Base-by-base conservation (phyloP, 1,139 yeast genomes). In the Saccharomyces pastorianus region DNA sequence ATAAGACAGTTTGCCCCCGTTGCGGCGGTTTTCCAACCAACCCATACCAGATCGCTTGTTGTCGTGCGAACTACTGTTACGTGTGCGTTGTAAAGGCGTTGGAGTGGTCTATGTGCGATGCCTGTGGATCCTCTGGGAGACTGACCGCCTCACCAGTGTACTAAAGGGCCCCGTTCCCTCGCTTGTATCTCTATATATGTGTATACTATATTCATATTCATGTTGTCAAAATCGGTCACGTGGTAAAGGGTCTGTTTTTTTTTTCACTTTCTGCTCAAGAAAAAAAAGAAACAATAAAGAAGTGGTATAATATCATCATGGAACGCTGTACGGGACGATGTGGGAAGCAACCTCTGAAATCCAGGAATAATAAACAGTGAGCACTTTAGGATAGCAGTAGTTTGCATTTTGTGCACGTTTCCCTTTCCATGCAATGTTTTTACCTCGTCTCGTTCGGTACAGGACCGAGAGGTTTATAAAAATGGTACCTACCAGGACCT, bases 1-100 rank as follows among this genome's bases (percentile, higher is more conserved):
- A 50, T 6, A 34, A 32, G 8, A 14, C 27, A 2, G 31, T 17
- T 3, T 64, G 68, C 52, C 52, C 60, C 2, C 52, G 54, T 3
- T 64, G 67, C 48, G 48, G 52, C 6, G 57, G 56, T 41, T 59
- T 60, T 32, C 67, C 68, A 6, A 53, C 55, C 1, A 64, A 56
- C 48, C 67, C 69, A 14, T 61, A 62, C 46, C 34, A 26, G 7
- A 53, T 59, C 4, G 48, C 59, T 3, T 65, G 69, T 41, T 65
- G 68, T 51, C 38, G 51, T 1, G 51, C 56, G 1, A 41, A 54
- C 8, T 64, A 62, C 47, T 65, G 69, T 41, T 65, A 64, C 50
- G 48, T 62, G 7, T 65, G 69, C 48, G 55, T 53, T 0, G 53
- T 59, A 4, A 61, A 62, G 48, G 47, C 55, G 4, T 51, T 64